Evolutionary conservation across 1,139 yeast species (phyloP).

Genomic region (Pneumocystis carinii): DNA sequence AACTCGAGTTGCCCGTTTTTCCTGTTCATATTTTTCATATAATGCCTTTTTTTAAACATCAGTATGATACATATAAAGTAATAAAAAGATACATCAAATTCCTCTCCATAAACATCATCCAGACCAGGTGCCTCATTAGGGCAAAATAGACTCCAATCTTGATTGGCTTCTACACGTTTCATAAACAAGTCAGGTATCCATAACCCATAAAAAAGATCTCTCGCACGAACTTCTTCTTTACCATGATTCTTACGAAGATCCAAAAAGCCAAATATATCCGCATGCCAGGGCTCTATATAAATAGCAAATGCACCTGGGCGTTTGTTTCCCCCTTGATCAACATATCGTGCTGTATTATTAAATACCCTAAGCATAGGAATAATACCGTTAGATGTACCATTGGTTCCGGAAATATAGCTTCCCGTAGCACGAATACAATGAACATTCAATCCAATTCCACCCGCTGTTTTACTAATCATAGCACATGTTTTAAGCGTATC

Average conservation of each 20-base stretch:
- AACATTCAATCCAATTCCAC: conserved; percentile 76
- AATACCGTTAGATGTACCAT: conserved; percentile 77
- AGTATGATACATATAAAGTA: conserved; percentile 14
- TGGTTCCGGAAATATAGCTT: conserved; percentile 75
- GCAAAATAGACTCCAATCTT: conserved; percentile 72
- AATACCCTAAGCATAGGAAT: conserved; percentile 83
- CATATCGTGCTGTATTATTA: conserved; percentile 84
- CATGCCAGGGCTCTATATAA: conserved; percentile 85
- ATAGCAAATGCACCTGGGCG: conserved; percentile 89
- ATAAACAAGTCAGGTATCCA: conserved; percentile 86
- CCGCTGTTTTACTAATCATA: conserved; percentile 74
- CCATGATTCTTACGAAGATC: conserved; percentile 84
- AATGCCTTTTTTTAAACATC: conserved; percentile 21
- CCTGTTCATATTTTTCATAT: conserved; percentile 56
- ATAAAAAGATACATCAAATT: conserved; percentile 34
- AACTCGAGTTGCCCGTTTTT: conserved; percentile 55
- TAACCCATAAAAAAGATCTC: conserved; percentile 79
- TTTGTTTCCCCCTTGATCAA: conserved; percentile 89
- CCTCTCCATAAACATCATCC: conserved; percentile 65
- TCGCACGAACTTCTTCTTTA: conserved; percentile 77
- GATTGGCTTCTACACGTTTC: conserved; percentile 70
- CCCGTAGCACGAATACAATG: conserved; percentile 79
- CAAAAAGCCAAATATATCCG: conserved; percentile 67
- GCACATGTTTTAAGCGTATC: conserved; percentile 80
- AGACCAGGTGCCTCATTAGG: conserved; percentile 83